A percentile compares a stretch with the other conserved stretches of the same genome.
These are phyloP conservation scores for Castanea sativa DNA, from an alignment of 306 rosid species.

Conservation along the genomic window DNA sequence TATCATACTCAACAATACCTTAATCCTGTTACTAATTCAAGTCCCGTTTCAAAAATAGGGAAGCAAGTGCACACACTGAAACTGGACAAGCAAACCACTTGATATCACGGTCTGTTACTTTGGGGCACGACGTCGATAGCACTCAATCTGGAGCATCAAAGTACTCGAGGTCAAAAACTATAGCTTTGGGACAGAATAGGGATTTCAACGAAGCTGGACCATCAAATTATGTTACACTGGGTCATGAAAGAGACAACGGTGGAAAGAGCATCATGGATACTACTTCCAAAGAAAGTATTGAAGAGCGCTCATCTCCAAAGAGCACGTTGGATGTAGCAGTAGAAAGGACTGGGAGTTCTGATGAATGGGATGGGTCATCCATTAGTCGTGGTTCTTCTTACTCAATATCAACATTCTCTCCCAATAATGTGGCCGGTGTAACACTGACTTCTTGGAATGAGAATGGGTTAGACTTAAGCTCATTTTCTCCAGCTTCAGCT, in stretches of 20 bases:
- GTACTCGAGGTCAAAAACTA: no score
- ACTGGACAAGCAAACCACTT: not conserved
- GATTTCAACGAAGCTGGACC: not conserved
- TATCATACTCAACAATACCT: not conserved
- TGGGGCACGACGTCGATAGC: no score
- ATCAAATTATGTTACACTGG: not conserved
- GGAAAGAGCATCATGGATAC: no score
- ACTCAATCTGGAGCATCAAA: not conserved
- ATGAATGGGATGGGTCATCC: slow-evolving; percentile 18
- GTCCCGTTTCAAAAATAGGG: not conserved
- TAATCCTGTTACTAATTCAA: not conserved
- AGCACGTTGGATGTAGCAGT: slow-evolving; percentile 9
- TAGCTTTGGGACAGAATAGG: not conserved
- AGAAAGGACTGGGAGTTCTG: slow-evolving; percentile 14
- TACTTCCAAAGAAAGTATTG: not conserved
- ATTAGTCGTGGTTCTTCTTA: no score
- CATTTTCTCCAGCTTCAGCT: not conserved
- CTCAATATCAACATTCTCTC: not conserved
- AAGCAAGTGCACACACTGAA: not conserved
- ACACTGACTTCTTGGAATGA: not conserved
- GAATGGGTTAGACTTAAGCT: not conserved
- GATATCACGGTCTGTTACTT: no score
- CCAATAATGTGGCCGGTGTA: not conserved
- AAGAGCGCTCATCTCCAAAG: slow-evolving; percentile 19
- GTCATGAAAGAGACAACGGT: not conserved